Evolutionary conservation across 352 stramenopile genomes (phyloP).

Genomic region (Phytophthora pisi): DNA sequence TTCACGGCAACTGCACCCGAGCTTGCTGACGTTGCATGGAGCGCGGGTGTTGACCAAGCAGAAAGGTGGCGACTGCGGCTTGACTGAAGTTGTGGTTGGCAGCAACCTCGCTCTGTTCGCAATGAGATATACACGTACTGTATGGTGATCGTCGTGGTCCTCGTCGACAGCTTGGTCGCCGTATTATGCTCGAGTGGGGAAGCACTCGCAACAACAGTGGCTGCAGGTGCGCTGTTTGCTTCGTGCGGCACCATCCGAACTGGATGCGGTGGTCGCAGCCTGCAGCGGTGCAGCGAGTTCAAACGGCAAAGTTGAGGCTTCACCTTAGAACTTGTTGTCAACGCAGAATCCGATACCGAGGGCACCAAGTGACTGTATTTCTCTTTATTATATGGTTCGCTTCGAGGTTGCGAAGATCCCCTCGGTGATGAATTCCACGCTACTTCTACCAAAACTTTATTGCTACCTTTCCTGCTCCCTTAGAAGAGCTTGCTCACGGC

Average conservation of each 20-base stretch:
- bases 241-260: background rate
- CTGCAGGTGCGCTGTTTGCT: background rate
- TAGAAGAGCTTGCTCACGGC: conserved; percentile 55
- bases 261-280: background rate
- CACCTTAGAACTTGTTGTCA: too few species aligned
- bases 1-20: conserved; percentile 3
- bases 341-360: too few species aligned
- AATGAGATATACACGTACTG: background rate
- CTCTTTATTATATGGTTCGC: too few species aligned
- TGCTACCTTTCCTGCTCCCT: background rate
- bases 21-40: conserved; percentile 9
- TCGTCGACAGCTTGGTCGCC: background rate
- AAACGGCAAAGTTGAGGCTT: too few species aligned
- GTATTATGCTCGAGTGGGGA: background rate
- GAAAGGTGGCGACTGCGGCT: background rate
- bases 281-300: too few species aligned
- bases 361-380: too few species aligned
- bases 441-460: conserved; percentile 27
- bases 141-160: background rate
- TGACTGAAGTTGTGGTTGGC: background rate
- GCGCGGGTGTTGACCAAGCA: conserved; percentile 5
- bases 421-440: background rate
- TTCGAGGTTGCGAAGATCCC: too few species aligned
- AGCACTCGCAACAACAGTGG: conserved; percentile 1
- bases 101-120: background rate